Evolutionary conservation across 2,329 filamentous ascomycete genomes (phyloP).

Genomic region (Chrysosporium keratinophilum): DNA sequence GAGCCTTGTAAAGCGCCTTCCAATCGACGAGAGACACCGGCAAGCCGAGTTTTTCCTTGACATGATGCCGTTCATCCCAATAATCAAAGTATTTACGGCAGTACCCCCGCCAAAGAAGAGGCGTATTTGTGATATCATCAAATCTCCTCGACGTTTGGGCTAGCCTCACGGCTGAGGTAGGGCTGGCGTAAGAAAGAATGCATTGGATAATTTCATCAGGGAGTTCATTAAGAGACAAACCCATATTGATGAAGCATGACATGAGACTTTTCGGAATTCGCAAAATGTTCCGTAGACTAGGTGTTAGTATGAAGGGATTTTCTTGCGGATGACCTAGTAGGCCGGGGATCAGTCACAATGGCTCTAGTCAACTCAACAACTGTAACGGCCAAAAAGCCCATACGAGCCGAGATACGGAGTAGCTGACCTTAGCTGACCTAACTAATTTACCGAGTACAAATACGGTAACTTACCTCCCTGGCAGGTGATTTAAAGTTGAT

Average conservation of each 20-base stretch:
- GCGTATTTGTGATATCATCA: constrained; percentile 55
- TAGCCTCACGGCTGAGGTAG: constrained; percentile 42
- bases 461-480: too few species aligned
- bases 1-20: constrained; percentile 56
- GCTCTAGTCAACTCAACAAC: too few species aligned
- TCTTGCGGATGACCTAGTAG: too few species aligned
- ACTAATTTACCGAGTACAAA: too few species aligned
- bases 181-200: constrained; percentile 56
- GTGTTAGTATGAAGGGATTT: too few species aligned
- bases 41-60: constrained; percentile 46
- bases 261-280: too few species aligned
- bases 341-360: too few species aligned
- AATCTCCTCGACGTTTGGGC: constrained; percentile 55
- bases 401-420: too few species aligned
- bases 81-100: constrained; percentile 59
- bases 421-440: too few species aligned
- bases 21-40: constrained; percentile 55
- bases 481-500: too few species aligned
- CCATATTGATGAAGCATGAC: not conserved
- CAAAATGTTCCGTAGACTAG: too few species aligned
- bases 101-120: constrained; percentile 68
- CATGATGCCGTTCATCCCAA: constrained; percentile 61
- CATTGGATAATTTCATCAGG: constrained; percentile 79
- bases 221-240: constrained; percentile 30
- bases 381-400: too few species aligned